Percentiles rank a stretch among this genome's conserved stretches.
phyloP scores from a whole-genome alignment of 2,329 filamentous ascomycete species.

The Gnomoniopsis smithogilvyi region DNA sequence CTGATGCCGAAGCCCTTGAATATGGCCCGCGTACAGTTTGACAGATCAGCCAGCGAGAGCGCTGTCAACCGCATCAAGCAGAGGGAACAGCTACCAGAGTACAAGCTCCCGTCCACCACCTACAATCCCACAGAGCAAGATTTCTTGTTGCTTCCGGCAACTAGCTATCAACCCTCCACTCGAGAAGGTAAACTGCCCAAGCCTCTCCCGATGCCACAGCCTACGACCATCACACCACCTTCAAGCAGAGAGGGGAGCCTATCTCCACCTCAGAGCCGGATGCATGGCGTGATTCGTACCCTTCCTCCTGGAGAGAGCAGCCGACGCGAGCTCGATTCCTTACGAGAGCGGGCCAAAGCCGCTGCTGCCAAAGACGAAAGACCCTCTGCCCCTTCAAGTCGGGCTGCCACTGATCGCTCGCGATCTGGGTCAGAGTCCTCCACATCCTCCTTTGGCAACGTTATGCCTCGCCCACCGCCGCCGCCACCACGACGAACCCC shows the following conservation, averaged over 20 bases:
- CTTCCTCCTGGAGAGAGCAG: conserved; percentile 15
- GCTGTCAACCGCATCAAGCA: conserved; percentile 4
- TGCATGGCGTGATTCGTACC: conserved; percentile 13
- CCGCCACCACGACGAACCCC: conserved; percentile 1
- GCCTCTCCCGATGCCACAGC: conserved; percentile 12
- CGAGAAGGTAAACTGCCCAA: conserved; percentile 8
- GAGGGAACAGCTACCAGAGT: neutral
- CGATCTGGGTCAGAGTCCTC: conserved; percentile 15
- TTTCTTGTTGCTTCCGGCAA: conserved; percentile 1
- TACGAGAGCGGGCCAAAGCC: conserved; percentile 13
- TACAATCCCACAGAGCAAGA: neutral
- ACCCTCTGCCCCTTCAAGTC: conserved; percentile 1
- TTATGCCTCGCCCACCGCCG: neutral
- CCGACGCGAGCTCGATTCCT: conserved; percentile 16
- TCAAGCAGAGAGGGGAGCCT: conserved; percentile 15
- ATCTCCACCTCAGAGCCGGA: conserved; percentile 14
- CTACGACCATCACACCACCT: conserved; percentile 13
- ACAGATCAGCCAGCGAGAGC: conserved; percentile 14
- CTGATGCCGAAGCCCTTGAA: conserved; percentile 11
- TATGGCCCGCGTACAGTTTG: conserved; percentile 4
- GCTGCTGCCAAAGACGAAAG: conserved; percentile 3
- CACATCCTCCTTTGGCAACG: conserved; percentile 7
- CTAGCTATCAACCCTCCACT: conserved; percentile 9
- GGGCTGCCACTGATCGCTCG: conserved; percentile 6
- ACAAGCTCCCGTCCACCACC: conserved; percentile 9